Evolutionary conservation across 192 early-diverging fungal genomes (phyloP).

Genomic region (Linnemannia zychae): DNA sequence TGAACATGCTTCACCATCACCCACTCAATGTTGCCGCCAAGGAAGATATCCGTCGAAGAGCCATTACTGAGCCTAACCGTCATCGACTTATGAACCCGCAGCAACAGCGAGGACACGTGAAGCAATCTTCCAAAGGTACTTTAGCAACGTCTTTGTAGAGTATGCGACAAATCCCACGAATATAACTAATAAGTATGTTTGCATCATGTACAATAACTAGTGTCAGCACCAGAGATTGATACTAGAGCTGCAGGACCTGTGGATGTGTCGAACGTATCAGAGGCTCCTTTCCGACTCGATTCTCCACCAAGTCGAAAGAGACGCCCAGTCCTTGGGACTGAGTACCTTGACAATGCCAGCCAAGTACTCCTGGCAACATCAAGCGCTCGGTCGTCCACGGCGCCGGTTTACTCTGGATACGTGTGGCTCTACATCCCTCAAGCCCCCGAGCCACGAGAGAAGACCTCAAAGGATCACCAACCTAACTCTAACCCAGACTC

Average conservation of each 20-base stretch:
- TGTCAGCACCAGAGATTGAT: not conserved
- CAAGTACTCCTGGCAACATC: slow-evolving; percentile 40
- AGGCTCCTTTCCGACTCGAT: slow-evolving; percentile 27
- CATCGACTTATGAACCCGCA: slow-evolving; percentile 16
- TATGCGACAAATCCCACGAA: not conserved
- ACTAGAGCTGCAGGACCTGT: not conserved
- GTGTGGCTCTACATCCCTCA: slow-evolving; percentile 46
- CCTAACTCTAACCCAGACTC: not conserved
- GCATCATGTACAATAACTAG: not conserved
- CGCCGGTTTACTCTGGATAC: slow-evolving; percentile 44
- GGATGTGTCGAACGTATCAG: slow-evolving; percentile 39
- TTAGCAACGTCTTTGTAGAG: not conserved
- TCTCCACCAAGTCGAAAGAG: slow-evolving; percentile 28
- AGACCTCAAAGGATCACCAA: not conserved
- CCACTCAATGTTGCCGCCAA: not conserved
- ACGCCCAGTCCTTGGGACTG: slow-evolving; percentile 46
- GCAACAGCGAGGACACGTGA: slow-evolving; percentile 5
- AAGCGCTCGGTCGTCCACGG: slow-evolving; percentile 48
- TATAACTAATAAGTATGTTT: not conserved
- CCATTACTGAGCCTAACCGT: slow-evolving; percentile 46
- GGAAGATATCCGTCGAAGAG: slow-evolving; percentile 40
- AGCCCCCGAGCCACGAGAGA: not conserved
- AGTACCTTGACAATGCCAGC: slow-evolving; percentile 48
- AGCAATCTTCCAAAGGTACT: slow-evolving; percentile 24
- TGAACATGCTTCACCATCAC: slow-evolving; percentile 13